Evolutionary conservation across 768 basidiomycete genomes (phyloP), one percentile per base, ranked within the genome.

Genomic region (Boletus rubescentipes): DNA sequence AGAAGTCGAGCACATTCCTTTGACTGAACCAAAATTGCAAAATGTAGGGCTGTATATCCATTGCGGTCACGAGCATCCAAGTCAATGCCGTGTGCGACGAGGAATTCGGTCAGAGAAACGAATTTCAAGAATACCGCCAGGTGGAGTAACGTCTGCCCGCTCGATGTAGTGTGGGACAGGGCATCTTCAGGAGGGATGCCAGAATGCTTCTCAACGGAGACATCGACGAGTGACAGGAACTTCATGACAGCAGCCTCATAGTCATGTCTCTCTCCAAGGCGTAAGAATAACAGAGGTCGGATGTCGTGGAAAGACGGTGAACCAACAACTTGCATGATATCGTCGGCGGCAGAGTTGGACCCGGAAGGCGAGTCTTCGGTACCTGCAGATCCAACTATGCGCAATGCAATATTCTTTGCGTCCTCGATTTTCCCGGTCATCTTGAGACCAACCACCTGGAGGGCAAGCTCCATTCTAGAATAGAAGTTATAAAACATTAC

Each of bases 361-460:
- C 47, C 50, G 0, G 58, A 65, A 15, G 77, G 71, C 3, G 79
- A 72, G 47, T 73, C 72, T 48, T 86, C 83, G 30, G 73, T 72
- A 23, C 80, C 83, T n/a, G 84, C 75, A 50, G 78, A 86, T 36
- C 90, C 88, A 30, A 97, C 91, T 59, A 97, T 97, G 30, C 93
- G 82, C 82, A 94, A 86, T 14, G 94, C 94, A 35, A 97, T 89
- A 53, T 93, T 90, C 70, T 91, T 88, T 3, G 94, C 93, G 49
- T 94, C 91, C 62, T 95, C 93, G 29, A 96, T 86, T 65, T 93
- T 90, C 44, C 94, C 94, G 0, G 93, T 96, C 91, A 97, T 95
- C 76, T 96, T 94, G 58, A 97, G 75, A 0, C 95, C 95, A 16
- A 98, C 93, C 14, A 96, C 93, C 66, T 96, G 93, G 4, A 98